Conservation (phyloP, 176 grass and related monocot species). For the Oryza australiensis region DNA sequence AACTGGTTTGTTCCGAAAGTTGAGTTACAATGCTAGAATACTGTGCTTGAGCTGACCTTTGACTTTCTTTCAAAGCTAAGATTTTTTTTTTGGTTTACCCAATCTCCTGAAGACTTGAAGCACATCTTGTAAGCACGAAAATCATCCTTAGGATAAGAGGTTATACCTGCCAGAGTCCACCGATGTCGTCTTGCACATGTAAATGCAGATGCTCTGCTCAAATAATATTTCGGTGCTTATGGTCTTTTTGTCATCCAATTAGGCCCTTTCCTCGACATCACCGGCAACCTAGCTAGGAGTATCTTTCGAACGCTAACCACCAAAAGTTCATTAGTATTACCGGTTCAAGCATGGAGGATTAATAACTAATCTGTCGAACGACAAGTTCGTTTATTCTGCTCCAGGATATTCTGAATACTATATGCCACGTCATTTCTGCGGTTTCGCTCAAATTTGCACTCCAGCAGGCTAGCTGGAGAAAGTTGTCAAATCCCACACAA, state of each 20-base stretch:
- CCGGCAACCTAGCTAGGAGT: neutral
- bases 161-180: neutral
- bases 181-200: neutral
- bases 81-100: neutral
- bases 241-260: neutral
- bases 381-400: constrained; percentile 7
- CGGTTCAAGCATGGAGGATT: neutral
- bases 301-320: constrained; percentile 21
- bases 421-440: neutral
- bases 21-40: neutral
- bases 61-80: neutral
- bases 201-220: neutral
- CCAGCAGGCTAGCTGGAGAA: neutral
- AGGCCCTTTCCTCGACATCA: constrained; percentile 20
- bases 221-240: neutral
- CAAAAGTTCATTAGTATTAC: constrained; percentile 13
- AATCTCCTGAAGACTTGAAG: neutral
- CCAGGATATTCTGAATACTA: neutral
- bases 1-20: neutral
- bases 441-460: neutral
- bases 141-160: constrained; percentile 20
- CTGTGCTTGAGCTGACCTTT: neutral
- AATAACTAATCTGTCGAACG: constrained; percentile 11
- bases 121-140: neutral
- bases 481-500: neutral